These are phyloP conservation scores for Theileria annulata DNA, from an alignment of 169 alveolate species.

Conservation along the genomic window DNA sequence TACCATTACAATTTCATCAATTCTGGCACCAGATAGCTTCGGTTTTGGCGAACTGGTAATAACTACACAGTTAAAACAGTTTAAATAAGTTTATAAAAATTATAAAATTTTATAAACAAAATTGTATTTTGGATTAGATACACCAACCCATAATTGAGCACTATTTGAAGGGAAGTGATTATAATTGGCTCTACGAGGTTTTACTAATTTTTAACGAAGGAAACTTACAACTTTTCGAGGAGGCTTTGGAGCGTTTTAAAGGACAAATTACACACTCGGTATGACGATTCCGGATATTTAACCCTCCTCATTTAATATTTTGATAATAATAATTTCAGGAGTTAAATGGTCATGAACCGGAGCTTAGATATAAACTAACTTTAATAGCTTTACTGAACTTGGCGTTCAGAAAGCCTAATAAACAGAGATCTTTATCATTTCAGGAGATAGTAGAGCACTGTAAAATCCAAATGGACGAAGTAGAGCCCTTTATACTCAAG, in stretches of 20 bases:
- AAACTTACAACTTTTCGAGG: conserved; percentile 51
- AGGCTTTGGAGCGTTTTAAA: conserved; percentile 42
- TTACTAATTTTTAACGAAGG: conserved; percentile 63
- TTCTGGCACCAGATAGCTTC: conserved; percentile 60
- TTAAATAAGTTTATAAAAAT: not conserved
- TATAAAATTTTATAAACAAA: not conserved
- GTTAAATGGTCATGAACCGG: conserved; percentile 59
- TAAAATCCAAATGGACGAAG: conserved; percentile 62
- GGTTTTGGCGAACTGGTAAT: conserved; percentile 60
- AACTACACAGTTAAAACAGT: not conserved
- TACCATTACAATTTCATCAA: conserved; percentile 42
- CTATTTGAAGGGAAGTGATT: conserved; percentile 51
- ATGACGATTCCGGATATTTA: not conserved
- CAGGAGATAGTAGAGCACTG: conserved; percentile 76
- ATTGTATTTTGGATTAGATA: not conserved
- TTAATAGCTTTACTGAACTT: conserved; percentile 74
- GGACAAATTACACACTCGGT: conserved; percentile 41
- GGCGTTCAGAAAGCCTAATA: conserved; percentile 76
- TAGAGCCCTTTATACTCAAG: conserved; percentile 73
- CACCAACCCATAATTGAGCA: conserved; percentile 57
- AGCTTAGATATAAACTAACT: conserved; percentile 68
- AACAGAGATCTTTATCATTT: conserved; percentile 71
- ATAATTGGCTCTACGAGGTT: conserved; percentile 63
- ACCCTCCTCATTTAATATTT: not conserved
- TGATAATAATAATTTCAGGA: conserved; percentile 24